A percentile compares a stretch with the other conserved stretches of the same genome.
These are phyloP conservation scores for Halocafeteria seosinensis DNA, from an alignment of 108 stramenopile species.

Conservation along the genomic window DNA sequence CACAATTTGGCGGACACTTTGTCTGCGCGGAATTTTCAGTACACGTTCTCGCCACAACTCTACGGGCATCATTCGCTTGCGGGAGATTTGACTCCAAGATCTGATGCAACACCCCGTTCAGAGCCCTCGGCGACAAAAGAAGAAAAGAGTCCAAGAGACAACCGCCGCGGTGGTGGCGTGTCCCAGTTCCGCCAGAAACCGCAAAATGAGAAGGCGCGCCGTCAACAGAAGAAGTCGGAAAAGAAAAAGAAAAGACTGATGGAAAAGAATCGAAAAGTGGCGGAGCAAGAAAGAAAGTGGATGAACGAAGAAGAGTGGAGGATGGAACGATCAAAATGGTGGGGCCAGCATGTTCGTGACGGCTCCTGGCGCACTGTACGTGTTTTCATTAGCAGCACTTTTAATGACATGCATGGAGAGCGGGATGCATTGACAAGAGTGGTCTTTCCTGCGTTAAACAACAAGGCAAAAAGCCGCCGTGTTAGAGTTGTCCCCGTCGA, in stretches of 20 bases:
- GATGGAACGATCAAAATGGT: background rate
- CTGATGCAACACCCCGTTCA: no score
- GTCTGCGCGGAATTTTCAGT: no score
- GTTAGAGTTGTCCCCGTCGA: conserved; percentile 7
- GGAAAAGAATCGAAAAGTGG: background rate
- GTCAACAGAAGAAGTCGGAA: background rate
- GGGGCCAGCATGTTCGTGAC: background rate
- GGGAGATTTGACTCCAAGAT: no score
- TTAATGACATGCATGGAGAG: conserved; percentile 12
- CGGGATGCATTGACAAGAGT: conserved; percentile 12
- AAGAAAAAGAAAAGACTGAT: background rate
- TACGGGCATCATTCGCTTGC: no score
- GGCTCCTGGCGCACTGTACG: conserved; percentile 8
- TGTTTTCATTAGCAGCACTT: conserved; percentile 9
- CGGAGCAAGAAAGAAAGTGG: background rate
- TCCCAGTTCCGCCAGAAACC: no score
- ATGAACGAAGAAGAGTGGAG: background rate
- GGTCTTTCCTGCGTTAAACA: conserved; percentile 10
- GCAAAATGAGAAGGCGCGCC: no score
- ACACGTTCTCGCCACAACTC: no score
- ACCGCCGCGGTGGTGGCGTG: no score
- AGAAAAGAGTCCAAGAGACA: no score
- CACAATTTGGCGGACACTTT: no score
- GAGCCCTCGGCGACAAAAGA: no score
- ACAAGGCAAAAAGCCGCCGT: conserved; percentile 3